Evolutionary conservation across 495 filamentous ascomycete genomes (phyloP).

Genomic region (Halenospora varia): DNA sequence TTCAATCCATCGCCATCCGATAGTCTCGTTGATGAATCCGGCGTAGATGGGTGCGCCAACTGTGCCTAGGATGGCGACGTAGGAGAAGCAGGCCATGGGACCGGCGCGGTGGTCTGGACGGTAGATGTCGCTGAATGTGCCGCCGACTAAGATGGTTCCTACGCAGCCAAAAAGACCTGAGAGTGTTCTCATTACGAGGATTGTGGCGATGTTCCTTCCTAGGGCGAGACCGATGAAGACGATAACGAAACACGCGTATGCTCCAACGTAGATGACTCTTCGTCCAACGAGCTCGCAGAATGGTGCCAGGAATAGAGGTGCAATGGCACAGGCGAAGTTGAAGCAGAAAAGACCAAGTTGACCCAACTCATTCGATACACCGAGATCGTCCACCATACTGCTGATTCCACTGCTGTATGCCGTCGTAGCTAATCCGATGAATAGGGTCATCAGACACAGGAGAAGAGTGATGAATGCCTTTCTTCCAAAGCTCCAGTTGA

Average conservation of each 20-base stretch:
- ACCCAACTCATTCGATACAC: constrained; percentile 32
- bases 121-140: constrained; percentile 75
- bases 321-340: constrained; percentile 68
- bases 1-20: constrained; percentile 46
- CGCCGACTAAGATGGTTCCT: constrained; percentile 67
- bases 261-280: constrained; percentile 64
- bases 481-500: constrained; percentile 37
- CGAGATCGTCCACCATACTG: constrained; percentile 35
- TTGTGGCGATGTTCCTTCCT: constrained; percentile 56
- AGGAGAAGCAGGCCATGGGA: constrained; percentile 61
- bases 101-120: constrained; percentile 57
- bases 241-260: constrained; percentile 59
- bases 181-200: constrained; percentile 73
- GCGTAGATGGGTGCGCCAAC: constrained; percentile 48
- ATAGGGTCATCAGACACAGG: constrained; percentile 44
- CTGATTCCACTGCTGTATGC: constrained; percentile 42
- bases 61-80: constrained; percentile 67
- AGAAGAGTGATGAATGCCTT: constrained; percentile 40
- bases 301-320: constrained; percentile 63
- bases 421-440: constrained; percentile 45
- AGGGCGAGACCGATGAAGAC: constrained; percentile 68
- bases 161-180: constrained; percentile 76
- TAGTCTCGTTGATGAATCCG: constrained; percentile 43
- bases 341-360: constrained; percentile 67
- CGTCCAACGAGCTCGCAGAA: constrained; percentile 70